Base-by-base conservation (phyloP, 805 yeast species). In the Candida wancherniae region DNA sequence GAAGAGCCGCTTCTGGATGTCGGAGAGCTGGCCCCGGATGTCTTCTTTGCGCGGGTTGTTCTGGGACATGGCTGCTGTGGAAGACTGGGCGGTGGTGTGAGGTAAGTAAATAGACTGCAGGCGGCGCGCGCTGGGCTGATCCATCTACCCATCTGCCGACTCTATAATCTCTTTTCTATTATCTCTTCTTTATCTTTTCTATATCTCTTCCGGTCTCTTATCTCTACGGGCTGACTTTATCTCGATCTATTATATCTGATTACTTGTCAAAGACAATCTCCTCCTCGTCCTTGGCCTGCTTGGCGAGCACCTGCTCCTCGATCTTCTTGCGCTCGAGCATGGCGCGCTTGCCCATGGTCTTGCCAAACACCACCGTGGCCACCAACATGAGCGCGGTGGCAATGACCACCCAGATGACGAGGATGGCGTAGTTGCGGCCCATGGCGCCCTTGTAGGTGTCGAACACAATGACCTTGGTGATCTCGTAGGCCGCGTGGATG, bases 401-500 rank as follows among this genome's bases (percentile, higher is more conserved):
- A 9, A 80, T 16, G 3, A 66, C 83, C 18, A 69, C 62, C 86
- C 87, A 81, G 1, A 70, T 77, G 15, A 66, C 51, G 23, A 81
- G 47, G 10, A 81, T 59, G 24, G 83, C 87, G 38, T 69, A 61
- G 45, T 79, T 67, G 44, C 78, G 53, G 9, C 86, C 86, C 47
- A 80, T 32, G 15, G 69, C 45, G 4, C 78, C 77, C 46, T 69
- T 76, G 45, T 71, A 69, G 3, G 80, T 60, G 46, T 75, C 57
- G 47, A 77, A 69, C 29, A 81, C 63, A 1, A 79, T 55, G 2
- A 80, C 78, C 50, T 77, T 77, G 47, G 69, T 67, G 17, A 76
- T 68, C 43, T 77, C 85, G 31, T 70, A 68, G 0, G 82, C 71
- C 42, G 80, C 79, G 45, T 78, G 78, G 32, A 80, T 67, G 4